These are phyloP conservation scores for Lactuca sativa DNA, from an alignment of 129 eudicot species.

Conservation along the genomic window DNA sequence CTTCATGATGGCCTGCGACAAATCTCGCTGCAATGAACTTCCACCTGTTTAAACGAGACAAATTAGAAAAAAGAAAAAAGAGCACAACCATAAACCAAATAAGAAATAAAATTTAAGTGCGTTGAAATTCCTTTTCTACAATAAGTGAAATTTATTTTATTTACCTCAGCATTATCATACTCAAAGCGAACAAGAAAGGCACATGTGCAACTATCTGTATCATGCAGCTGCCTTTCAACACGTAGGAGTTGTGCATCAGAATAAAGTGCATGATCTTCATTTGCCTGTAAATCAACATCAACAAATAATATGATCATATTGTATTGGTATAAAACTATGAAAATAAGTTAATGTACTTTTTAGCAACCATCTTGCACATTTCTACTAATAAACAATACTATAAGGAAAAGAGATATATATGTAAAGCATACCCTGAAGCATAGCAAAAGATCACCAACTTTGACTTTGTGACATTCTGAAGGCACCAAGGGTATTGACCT, in stretches of 20 bases:
- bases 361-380: too few relatives aligned
- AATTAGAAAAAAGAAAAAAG: neutral
- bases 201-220: constrained; percentile 53
- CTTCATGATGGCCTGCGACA: constrained; percentile 68
- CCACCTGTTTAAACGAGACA: constrained; percentile 37
- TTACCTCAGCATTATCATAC: constrained; percentile 65
- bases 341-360: too few relatives aligned
- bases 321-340: too few relatives aligned
- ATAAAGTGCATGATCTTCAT: constrained; percentile 68
- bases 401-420: neutral
- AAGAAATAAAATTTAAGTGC: too few relatives aligned
- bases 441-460: constrained; percentile 75
- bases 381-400: too few relatives aligned
- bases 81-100: neutral
- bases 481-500: constrained; percentile 87
- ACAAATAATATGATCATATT: neutral
- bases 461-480: constrained; percentile 77
- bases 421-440: constrained; percentile 64
- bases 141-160: neutral
- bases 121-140: neutral
- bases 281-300: constrained; percentile 51
- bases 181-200: constrained; percentile 60
- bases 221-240: constrained; percentile 55
- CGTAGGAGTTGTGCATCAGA: constrained; percentile 61
- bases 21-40: constrained; percentile 42